Evolutionary conservation across 768 basidiomycete genomes (phyloP), one percentile per base, ranked within the genome.

Genomic region (Asterophora lycoperdoides): DNA sequence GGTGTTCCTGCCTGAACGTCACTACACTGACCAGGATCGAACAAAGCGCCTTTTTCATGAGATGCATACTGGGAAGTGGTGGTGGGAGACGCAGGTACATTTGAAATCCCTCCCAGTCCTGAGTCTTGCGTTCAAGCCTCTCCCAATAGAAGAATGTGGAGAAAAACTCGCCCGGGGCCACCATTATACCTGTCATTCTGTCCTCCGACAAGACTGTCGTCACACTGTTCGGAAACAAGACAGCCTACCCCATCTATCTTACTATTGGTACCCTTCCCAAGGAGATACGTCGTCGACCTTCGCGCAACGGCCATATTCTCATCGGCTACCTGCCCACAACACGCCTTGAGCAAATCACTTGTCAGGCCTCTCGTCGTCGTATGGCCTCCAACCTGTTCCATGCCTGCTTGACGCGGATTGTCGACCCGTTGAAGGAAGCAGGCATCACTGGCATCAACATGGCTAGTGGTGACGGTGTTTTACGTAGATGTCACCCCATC

Each of bases 61-160:
- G 41, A 68, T 77, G 65, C 63, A 75, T 40, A 77, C 73, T 0
- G 74, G 70, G 0, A 65, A 69, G 37, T 79, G 78, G 78, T 78
- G 76, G 78, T 78, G 76, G 75, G 39, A 39, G 5, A 69, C 64
- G 0, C 77, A 78, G 64, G 77, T 76, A 53, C 13, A 68, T n/a
- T 57, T 15, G 14, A 37, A 28, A 10, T 10, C 35, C 6, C 33
- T 39, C 28, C 15, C 8, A 11, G 5, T 18, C 19, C 30, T 29
- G n/a, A n/a, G n/a, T n/a, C n/a, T n/a, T n/a, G n/a, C n/a, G n/a
- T n/a, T n/a, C n/a, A n/a, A n/a, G n/a, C n/a, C 19, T 26, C 18
- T 39, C 13, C n/a, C 30, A 13, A 8, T 30, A 56, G 50, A 37
- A 49, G 39, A 43, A 41, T 3, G 26, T 69, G 9, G 64, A 67